Percentiles rank a stretch among this genome's conserved stretches.
phyloP scores from a whole-genome alignment of 768 basidiomycete species.

The Lactarius hatsudake region DNA sequence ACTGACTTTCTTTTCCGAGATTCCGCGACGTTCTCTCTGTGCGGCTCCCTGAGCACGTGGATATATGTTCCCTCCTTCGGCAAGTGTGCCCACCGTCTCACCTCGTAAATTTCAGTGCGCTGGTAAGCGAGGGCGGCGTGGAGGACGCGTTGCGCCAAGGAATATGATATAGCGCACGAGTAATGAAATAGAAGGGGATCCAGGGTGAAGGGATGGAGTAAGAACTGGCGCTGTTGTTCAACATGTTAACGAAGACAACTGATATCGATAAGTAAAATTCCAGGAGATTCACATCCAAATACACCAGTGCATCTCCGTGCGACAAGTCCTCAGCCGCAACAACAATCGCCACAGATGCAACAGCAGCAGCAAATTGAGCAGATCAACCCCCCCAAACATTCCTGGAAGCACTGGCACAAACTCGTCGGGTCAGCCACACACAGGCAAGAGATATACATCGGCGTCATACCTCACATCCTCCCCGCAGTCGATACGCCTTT shows the following conservation, averaged over 20 bases:
- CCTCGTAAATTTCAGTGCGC: constrained; percentile 74
- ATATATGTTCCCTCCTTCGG: constrained; percentile 58
- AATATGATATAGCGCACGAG: constrained; percentile 36
- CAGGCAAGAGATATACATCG: not conserved
- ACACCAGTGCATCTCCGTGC: not conserved
- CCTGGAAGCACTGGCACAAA: not conserved
- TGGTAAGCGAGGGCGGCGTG: constrained; percentile 56
- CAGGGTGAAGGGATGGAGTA: too few species aligned
- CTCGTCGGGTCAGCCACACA: not conserved
- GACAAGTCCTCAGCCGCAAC: not conserved
- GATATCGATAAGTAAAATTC: not conserved
- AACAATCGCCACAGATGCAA: not conserved
- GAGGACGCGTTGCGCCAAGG: constrained; percentile 46
- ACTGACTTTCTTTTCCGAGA: constrained; percentile 75
- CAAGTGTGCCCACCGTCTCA: constrained; percentile 70
- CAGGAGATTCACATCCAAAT: not conserved
- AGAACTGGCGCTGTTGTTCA: too few species aligned
- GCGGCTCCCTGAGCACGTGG: constrained; percentile 64
- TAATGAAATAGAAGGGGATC: too few species aligned
- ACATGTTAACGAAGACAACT: not conserved
- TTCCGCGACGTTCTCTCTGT: constrained; percentile 57
- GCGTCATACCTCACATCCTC: constrained; percentile 14
- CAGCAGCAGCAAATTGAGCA: constrained; percentile 9
- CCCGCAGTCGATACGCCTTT: constrained; percentile 18
- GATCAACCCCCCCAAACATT: too few species aligned